Conservation (phyloP, 176 grass and related monocot genomes). For the Pontederia crassipes region DNA sequence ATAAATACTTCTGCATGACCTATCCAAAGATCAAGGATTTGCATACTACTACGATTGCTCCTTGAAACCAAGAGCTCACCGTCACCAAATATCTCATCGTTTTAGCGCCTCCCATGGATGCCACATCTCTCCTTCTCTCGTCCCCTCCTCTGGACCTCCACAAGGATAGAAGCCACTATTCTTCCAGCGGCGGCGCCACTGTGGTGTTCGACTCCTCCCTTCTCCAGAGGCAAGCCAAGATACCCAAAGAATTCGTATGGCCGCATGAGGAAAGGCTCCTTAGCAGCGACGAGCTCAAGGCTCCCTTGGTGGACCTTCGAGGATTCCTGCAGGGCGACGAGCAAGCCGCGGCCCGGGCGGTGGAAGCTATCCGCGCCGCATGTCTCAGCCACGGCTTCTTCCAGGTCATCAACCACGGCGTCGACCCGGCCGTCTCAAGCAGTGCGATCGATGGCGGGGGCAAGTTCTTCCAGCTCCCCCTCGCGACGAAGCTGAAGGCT, state of each 20-base stretch:
- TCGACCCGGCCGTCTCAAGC: conserved; percentile 26
- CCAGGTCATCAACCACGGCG: conserved; percentile 63
- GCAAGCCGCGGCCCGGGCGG: conserved; percentile 19
- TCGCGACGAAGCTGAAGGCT: conserved; percentile 43
- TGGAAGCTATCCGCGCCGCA: conserved; percentile 31
- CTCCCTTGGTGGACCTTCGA: conserved; percentile 59
- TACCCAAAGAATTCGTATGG: conserved; percentile 73
- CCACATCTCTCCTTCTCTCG: neutral
- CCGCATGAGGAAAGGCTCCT: conserved; percentile 27
- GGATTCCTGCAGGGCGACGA: conserved; percentile 37
- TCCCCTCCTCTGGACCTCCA: neutral
- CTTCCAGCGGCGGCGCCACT: neutral
- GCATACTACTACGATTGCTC: no score
- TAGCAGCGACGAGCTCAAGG: conserved; percentile 13
- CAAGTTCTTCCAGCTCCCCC: conserved; percentile 60
- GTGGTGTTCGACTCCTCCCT: conserved; percentile 22
- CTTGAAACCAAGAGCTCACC: no score
- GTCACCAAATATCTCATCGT: no score
- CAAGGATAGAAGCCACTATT: neutral
- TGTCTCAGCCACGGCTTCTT: conserved; percentile 75
- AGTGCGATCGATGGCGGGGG: conserved; percentile 36
- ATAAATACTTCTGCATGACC: no score
- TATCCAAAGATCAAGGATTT: no score
- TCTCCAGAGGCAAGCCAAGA: conserved; percentile 33
- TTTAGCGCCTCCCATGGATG: no score